Conservation (phyloP, 495 filamentous ascomycete genomes). For the Collariella sp. region DNA sequence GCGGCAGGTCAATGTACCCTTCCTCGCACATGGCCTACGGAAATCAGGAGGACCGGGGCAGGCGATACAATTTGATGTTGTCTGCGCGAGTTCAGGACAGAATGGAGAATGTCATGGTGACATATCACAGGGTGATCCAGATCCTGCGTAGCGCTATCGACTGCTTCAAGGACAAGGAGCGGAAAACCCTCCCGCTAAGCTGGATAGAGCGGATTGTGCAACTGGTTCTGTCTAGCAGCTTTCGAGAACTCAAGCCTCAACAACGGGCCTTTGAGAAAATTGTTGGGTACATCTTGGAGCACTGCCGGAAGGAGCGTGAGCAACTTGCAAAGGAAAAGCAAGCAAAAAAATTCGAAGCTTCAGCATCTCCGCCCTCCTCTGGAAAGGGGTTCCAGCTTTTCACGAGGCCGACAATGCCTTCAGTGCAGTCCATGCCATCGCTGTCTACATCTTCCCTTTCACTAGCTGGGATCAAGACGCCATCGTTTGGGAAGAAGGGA, state of each 20-base stretch:
- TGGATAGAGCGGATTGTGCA: slow-evolving; percentile 25
- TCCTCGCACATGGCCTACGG: slow-evolving; percentile 26
- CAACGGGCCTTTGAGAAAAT: slow-evolving; percentile 27
- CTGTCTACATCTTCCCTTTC: slow-evolving; percentile 1
- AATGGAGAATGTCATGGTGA: slow-evolving; percentile 22
- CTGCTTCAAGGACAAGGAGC: slow-evolving; percentile 23
- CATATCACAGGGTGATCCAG: slow-evolving; percentile 18
- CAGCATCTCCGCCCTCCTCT: neutral
- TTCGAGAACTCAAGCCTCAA: slow-evolving; percentile 21
- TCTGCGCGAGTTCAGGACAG: slow-evolving; percentile 18
- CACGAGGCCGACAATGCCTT: slow-evolving; percentile 1
- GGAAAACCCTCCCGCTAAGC: slow-evolving; percentile 23
- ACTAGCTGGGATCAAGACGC: neutral
- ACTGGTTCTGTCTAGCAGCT: slow-evolving; percentile 18
- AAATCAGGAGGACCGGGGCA: slow-evolving; percentile 16
- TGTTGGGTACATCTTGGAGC: slow-evolving; percentile 23
- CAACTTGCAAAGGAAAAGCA: neutral
- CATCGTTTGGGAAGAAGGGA: neutral
- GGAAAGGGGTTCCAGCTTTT: neutral
- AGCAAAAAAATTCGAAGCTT: neutral
- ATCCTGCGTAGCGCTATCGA: slow-evolving; percentile 26
- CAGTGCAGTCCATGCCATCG: neutral
- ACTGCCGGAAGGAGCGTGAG: slow-evolving; percentile 7
- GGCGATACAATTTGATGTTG: slow-evolving; percentile 22
- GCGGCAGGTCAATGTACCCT: slow-evolving; percentile 33